Conservation (phyloP, 306 rosid genomes). For the Luffa aegyptiaca region DNA sequence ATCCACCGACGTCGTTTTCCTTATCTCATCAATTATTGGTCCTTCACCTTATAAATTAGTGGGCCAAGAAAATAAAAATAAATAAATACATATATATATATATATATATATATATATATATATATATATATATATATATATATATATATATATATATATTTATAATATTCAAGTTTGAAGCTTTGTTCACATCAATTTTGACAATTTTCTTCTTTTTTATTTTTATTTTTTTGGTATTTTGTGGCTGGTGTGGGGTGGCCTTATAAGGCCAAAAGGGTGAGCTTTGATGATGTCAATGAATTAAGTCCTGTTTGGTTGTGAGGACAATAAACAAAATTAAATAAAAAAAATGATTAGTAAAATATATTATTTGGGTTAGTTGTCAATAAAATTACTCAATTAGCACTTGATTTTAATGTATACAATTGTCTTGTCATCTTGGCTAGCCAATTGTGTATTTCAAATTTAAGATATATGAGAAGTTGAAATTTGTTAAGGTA, state of each 20-base stretch:
- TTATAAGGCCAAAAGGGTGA: neutral
- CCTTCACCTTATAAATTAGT: neutral
- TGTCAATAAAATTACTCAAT: neutral
- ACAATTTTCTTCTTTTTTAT: neutral
- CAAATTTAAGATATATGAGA: neutral
- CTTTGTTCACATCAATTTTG: neutral
- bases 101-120: neutral
- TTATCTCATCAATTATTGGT: slow-evolving; percentile 18
- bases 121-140: neutral
- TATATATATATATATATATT: neutral
- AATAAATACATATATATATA: neutral
- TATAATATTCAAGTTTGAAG: neutral
- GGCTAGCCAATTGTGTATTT: neutral
- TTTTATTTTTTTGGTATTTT: neutral
- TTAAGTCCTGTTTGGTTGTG: neutral
- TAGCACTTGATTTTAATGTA: neutral
- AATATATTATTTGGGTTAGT: neutral
- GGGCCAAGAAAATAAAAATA: neutral
- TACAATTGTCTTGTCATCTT: neutral
- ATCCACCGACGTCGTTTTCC: slow-evolving; percentile 22
- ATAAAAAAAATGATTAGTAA: neutral
- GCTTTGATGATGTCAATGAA: neutral
- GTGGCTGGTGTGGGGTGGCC: neutral
- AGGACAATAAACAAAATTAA: neutral
- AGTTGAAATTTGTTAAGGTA: too few relatives aligned